Conservation (phyloP, 2,329 filamentous ascomycete species). For the Neopestalotiopsis sp. region DNA sequence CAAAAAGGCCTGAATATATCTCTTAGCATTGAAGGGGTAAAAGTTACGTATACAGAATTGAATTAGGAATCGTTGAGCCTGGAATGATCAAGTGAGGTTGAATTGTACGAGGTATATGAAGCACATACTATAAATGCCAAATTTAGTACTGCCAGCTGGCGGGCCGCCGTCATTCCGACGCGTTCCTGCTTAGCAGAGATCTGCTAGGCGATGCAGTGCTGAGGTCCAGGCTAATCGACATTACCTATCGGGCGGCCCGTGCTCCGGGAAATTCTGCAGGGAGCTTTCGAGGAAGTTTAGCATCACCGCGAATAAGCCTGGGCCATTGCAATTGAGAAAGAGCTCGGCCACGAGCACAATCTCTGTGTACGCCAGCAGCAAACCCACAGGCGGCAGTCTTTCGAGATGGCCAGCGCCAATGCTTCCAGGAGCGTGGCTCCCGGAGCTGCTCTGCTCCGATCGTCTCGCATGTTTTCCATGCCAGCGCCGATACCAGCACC, state of each 20-base stretch:
- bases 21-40: no score
- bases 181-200: not conserved
- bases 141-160: not conserved
- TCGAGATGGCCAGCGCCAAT: constrained; percentile 19
- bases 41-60: no score
- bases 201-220: not conserved
- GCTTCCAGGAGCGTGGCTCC: constrained; percentile 53
- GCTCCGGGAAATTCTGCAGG: constrained; percentile 18
- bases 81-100: no score
- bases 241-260: constrained; percentile 6
- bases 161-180: not conserved
- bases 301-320: not conserved
- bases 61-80: no score
- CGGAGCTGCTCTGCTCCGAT: constrained; percentile 75
- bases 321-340: constrained; percentile 8
- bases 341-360: constrained; percentile 23
- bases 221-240: not conserved
- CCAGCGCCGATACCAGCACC: constrained; percentile 73
- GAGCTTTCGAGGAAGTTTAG: constrained; percentile 17
- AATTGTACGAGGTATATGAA: no score
- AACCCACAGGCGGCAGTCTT: not conserved
- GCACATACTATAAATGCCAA: no score
- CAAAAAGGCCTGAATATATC: no score
- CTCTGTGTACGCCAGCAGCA: not conserved
- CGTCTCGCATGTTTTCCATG: constrained; percentile 88